Evolutionary conservation across 768 basidiomycete species (phyloP).

Genomic region (Mycena sanguinolenta): DNA sequence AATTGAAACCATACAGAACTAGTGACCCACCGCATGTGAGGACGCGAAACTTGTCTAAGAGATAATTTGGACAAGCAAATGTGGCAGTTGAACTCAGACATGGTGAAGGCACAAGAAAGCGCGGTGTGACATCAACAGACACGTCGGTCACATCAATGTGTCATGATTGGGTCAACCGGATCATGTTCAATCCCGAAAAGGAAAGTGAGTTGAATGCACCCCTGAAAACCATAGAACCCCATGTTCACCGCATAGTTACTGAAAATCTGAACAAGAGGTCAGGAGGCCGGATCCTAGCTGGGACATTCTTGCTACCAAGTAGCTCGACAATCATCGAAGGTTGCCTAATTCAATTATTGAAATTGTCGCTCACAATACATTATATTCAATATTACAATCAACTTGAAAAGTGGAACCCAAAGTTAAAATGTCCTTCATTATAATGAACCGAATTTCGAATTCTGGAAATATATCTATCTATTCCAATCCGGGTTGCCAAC

Average conservation of each 20-base stretch:
- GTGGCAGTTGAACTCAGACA: slow-evolving; percentile 26
- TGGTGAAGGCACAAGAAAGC: not conserved
- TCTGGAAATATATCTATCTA: slow-evolving; percentile 2
- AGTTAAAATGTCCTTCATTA: not conserved
- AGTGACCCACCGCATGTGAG: slow-evolving; percentile 19
- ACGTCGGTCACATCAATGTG: slow-evolving; percentile 11
- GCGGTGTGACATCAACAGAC: not conserved
- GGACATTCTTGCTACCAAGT: too few species aligned
- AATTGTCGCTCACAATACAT: too few species aligned
- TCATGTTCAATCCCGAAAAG: not conserved
- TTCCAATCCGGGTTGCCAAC: slow-evolving; percentile 31
- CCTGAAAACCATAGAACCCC: too few species aligned
- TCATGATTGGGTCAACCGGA: not conserved
- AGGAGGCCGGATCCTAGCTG: too few species aligned
- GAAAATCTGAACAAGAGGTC: too few species aligned
- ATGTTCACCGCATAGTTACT: too few species aligned
- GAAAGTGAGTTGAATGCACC: not conserved
- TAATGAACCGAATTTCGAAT: not conserved
- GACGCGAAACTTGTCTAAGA: slow-evolving; percentile 20
- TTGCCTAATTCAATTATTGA: too few species aligned
- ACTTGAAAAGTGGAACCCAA: not conserved
- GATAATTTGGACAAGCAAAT: slow-evolving; percentile 24
- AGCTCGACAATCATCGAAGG: too few species aligned
- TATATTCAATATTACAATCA: too few species aligned
- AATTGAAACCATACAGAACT: not conserved